These are phyloP conservation scores for Monilinia fructicola DNA, from an alignment of 2,329 filamentous ascomycete species.

Conservation along the genomic window DNA sequence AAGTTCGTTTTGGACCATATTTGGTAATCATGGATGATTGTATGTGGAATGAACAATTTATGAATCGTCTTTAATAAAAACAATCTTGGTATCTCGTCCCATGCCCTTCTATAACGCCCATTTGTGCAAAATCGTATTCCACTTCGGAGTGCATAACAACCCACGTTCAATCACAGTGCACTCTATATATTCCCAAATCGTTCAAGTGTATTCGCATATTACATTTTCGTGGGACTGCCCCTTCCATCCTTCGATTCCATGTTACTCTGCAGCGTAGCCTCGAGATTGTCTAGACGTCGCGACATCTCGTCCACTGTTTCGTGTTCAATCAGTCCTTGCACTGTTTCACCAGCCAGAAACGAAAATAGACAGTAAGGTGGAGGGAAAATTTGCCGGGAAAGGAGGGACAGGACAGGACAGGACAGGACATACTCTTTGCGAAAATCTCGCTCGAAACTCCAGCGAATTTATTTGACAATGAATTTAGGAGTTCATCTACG, in stretches of 20 bases:
- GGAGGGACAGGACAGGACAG: conserved; percentile 41
- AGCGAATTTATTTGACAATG: conserved; percentile 81
- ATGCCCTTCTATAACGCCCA: conserved; percentile 18
- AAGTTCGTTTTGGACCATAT: conserved; percentile 1
- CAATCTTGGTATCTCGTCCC: conserved; percentile 18
- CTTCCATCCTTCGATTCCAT: conserved; percentile 32
- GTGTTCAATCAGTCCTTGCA: conserved; percentile 7
- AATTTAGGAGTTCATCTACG: conserved; percentile 83
- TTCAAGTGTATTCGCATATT: conserved; percentile 4
- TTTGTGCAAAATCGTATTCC: background rate
- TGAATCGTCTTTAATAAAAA: conserved; percentile 14
- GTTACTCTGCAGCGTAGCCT: conserved; percentile 36
- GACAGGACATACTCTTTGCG: conserved; percentile 68
- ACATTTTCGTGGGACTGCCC: conserved; percentile 35
- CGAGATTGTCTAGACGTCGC: conserved; percentile 77
- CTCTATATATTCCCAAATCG: background rate
- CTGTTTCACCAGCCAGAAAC: background rate
- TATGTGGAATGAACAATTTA: conserved; percentile 1
- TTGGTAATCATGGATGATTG: background rate
- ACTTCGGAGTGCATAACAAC: conserved; percentile 6
- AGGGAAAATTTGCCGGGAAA: background rate
- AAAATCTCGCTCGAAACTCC: conserved; percentile 84
- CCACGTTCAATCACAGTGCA: background rate
- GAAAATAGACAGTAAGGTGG: background rate
- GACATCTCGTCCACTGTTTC: conserved; percentile 89